Conservation (phyloP, 2,329 filamentous ascomycete species). For the Alternaria solani region DNA sequence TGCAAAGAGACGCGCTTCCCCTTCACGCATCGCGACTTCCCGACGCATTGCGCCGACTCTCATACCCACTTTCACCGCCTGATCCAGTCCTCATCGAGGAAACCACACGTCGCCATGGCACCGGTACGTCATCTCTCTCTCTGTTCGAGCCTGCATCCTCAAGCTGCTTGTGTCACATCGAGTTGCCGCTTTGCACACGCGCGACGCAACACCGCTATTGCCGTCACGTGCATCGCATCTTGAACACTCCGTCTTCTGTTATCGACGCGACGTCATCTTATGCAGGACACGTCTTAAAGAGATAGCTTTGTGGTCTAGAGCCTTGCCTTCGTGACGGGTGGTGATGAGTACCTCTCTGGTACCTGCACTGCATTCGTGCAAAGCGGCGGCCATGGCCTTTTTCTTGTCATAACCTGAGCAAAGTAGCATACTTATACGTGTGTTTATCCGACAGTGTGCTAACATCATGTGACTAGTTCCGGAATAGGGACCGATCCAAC, state of each 20-base stretch:
- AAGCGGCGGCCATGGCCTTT: not conserved
- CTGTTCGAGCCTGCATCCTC: constrained; percentile 4
- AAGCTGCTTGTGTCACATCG: constrained; percentile 4
- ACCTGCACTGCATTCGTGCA: not conserved
- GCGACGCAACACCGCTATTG: constrained; percentile 16
- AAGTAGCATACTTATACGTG: not conserved
- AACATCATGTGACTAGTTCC: constrained; percentile 56
- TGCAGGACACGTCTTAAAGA: not conserved
- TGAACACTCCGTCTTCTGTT: constrained; percentile 1
- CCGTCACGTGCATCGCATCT: constrained; percentile 11
- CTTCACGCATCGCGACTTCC: constrained; percentile 45
- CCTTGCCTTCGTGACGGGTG: not conserved
- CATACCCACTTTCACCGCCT: constrained; percentile 28
- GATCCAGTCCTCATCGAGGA: constrained; percentile 26
- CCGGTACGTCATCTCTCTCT: constrained; percentile 39
- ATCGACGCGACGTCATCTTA: not conserved
- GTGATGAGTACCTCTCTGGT: not conserved
- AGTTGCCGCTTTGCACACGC: constrained; percentile 5
- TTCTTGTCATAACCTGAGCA: not conserved
- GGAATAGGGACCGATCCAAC: constrained; percentile 65
- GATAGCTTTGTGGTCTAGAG: not conserved
- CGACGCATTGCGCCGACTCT: constrained; percentile 32
- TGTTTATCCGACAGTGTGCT: constrained; percentile 17
- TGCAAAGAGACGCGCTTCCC: constrained; percentile 42
- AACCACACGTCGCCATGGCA: constrained; percentile 38